Percentiles rank a stretch among this genome's conserved stretches.
phyloP scores from a whole-genome alignment of 2,329 filamentous ascomycete genomes.

The Tolypocladium sp. region DNA sequence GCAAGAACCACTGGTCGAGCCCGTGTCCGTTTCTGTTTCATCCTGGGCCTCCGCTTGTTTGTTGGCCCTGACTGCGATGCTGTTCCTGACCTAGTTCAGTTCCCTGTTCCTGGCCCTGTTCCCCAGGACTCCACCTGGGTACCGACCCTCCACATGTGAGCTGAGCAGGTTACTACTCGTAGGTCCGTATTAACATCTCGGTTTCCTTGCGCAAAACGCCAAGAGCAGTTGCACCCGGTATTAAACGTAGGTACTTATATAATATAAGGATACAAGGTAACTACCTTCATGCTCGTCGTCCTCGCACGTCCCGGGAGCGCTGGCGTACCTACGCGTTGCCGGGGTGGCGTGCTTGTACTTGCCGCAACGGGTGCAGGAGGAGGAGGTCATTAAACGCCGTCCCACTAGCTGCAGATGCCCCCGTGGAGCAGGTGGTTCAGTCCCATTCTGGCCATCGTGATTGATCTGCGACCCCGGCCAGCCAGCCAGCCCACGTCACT shows the following conservation, averaged over 20 bases:
- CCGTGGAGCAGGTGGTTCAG: background rate
- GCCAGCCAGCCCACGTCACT: background rate
- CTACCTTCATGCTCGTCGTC: background rate
- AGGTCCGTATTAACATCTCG: background rate
- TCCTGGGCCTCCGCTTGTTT: background rate
- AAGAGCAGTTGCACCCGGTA: too few relatives aligned
- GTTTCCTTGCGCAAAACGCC: too few relatives aligned
- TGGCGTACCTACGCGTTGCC: background rate
- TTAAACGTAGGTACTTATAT: too few relatives aligned
- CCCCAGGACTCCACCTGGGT: background rate
- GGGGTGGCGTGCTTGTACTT: background rate
- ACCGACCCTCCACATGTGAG: background rate
- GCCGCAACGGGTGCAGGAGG: constrained; percentile 1
- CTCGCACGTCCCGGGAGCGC: background rate
- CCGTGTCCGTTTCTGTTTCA: background rate
- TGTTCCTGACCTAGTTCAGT: background rate
- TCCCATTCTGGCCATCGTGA: background rate
- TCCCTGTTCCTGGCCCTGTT: background rate
- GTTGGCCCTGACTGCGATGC: background rate
- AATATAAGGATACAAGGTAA: too few relatives aligned
- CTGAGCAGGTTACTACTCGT: background rate
- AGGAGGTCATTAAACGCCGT: constrained; percentile 8
- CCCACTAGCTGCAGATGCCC: constrained; percentile 3
- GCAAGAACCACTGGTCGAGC: background rate
- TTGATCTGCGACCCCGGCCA: background rate